These are phyloP conservation scores for Pulveroboletus sp. DNA, from an alignment of 768 basidiomycete species.

Conservation along the genomic window DNA sequence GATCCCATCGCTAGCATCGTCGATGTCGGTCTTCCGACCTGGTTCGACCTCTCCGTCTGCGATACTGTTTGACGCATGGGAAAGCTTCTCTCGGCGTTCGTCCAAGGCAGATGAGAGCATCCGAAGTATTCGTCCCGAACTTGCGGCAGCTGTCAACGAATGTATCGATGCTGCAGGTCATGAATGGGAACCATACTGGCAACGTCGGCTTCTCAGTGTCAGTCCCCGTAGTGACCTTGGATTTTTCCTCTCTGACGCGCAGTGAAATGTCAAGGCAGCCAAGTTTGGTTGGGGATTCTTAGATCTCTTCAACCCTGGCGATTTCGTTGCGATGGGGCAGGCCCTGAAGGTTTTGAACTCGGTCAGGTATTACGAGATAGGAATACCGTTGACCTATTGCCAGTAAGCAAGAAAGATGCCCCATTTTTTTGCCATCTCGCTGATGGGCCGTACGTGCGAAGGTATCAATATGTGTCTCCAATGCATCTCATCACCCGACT, in stretches of 20 bases:
- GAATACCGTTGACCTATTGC: slow-evolving; percentile 86
- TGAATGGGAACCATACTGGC: slow-evolving; percentile 91
- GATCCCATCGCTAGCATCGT: slow-evolving; percentile 50
- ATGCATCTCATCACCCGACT: slow-evolving; percentile 77
- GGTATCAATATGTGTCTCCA: slow-evolving; percentile 79
- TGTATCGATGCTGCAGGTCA: slow-evolving; percentile 91
- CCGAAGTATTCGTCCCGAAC: slow-evolving; percentile 79
- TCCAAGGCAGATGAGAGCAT: slow-evolving; percentile 94
- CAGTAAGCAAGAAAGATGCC: slow-evolving; percentile 51
- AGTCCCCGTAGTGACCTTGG: neutral
- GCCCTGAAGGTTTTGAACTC: slow-evolving; percentile 92
- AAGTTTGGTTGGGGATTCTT: slow-evolving; percentile 93
- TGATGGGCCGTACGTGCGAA: slow-evolving; percentile 37
- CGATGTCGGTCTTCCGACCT: slow-evolving; percentile 81
- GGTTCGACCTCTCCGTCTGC: slow-evolving; percentile 91
- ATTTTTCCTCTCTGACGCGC: neutral
- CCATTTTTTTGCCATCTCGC: neutral
- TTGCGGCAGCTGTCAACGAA: slow-evolving; percentile 82
- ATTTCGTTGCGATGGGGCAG: slow-evolving; percentile 91
- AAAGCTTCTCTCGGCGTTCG: slow-evolving; percentile 75
- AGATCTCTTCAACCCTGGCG: slow-evolving; percentile 87
- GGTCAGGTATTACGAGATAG: slow-evolving; percentile 85
- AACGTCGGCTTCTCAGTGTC: slow-evolving; percentile 79
- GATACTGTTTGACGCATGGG: slow-evolving; percentile 89
- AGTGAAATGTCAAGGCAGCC: slow-evolving; percentile 60